These are phyloP conservation scores for Chara braunii DNA, from an alignment of 139 green algal species.

Conservation along the genomic window DNA sequence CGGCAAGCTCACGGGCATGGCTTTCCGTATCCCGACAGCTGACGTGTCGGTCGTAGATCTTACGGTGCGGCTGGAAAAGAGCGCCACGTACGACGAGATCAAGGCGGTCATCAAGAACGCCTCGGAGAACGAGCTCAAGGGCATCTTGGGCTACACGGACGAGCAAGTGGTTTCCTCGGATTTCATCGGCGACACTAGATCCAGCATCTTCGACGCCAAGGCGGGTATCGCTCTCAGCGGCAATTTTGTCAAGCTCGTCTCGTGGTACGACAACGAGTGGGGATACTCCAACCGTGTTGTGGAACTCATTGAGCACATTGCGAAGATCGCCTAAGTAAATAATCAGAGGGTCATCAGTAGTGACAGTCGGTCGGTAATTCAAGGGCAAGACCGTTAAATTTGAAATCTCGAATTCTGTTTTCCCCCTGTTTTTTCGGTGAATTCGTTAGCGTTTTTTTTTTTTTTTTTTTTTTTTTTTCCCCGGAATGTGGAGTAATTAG, in stretches of 20 bases:
- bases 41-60: constrained; percentile 92
- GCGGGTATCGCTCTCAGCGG: constrained; percentile 44
- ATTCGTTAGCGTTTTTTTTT: too few relatives aligned
- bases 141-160: constrained; percentile 78
- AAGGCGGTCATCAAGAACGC: constrained; percentile 71
- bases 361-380: too few relatives aligned
- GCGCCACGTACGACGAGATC: constrained; percentile 82
- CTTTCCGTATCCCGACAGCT: constrained; percentile 85
- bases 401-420: too few relatives aligned
- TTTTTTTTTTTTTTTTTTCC: too few relatives aligned
- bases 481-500: too few relatives aligned
- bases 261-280: constrained; percentile 96
- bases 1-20: constrained; percentile 94
- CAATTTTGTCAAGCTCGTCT: constrained; percentile 91
- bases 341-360: too few relatives aligned
- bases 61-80: constrained; percentile 77
- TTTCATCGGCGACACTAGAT: too few relatives aligned
- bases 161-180: constrained; percentile 92
- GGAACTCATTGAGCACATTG: constrained; percentile 31
- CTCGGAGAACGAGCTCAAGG: constrained; percentile 64
- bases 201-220: constrained; percentile 41
- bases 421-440: too few relatives aligned
- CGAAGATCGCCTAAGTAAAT: constrained; percentile 17
- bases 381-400: too few relatives aligned
- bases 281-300: constrained; percentile 48